Evolutionary conservation across 169 alveolate species (phyloP).

Genomic region (Eimeria necatrix): DNA sequence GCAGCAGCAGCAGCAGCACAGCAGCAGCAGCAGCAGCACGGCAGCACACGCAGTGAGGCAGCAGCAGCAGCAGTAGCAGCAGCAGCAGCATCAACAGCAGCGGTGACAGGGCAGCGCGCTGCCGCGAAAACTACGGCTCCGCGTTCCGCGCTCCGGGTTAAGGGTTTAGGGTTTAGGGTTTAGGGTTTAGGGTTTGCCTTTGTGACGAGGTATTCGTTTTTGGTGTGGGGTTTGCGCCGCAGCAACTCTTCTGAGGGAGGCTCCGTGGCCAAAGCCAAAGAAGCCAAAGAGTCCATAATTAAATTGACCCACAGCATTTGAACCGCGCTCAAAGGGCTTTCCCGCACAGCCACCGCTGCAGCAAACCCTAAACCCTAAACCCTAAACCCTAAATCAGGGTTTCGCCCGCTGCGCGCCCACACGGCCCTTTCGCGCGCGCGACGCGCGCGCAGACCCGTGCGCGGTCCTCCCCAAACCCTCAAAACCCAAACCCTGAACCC

Average conservation of each 20-base stretch:
- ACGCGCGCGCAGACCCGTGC: too few species aligned
- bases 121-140: too few species aligned
- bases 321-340: conserved; percentile 87
- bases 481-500: too few species aligned
- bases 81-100: neutral
- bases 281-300: conserved; percentile 91
- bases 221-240: conserved; percentile 90
- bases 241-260: conserved; percentile 92
- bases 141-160: neutral
- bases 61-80: neutral
- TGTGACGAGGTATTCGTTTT: conserved; percentile 91
- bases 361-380: neutral
- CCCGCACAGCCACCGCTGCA: conserved; percentile 77
- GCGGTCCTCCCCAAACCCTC: too few species aligned
- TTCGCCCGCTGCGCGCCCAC: too few species aligned
- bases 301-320: conserved; percentile 85
- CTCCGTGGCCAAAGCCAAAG: conserved; percentile 95
- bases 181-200: neutral
- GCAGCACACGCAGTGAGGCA: neutral
- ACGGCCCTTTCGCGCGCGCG: too few species aligned
- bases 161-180: too few species aligned
- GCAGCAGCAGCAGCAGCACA: too few species aligned
- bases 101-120: neutral
- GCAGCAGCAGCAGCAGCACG: too few species aligned
- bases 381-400: too few species aligned